Evolutionary conservation across 768 basidiomycete species (phyloP).

Genomic region (Candolleomyces eurysporus): DNA sequence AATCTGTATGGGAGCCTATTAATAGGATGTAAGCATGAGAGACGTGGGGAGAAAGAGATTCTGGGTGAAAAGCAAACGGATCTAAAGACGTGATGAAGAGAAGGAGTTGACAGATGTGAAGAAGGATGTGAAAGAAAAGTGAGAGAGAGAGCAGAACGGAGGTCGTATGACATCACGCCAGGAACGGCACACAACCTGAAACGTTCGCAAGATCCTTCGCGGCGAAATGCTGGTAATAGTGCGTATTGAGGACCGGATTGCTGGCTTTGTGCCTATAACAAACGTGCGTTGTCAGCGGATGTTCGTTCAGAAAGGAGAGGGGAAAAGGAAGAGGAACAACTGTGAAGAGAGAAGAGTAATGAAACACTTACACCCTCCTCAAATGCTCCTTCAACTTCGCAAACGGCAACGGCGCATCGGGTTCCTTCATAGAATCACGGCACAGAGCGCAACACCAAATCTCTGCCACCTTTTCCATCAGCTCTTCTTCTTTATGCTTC

Average conservation of each 20-base stretch:
- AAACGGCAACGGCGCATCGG: conserved; percentile 20
- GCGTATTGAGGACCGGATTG: conserved; percentile 19
- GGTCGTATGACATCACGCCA: neutral
- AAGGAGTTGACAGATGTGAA: neutral
- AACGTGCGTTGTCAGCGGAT: neutral
- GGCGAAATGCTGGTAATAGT: conserved; percentile 27
- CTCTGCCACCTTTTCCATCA: neutral
- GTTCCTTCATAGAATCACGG: conserved; percentile 36
- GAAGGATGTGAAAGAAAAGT: neutral
- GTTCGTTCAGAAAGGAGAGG: neutral
- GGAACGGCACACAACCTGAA: neutral
- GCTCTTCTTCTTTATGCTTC: neutral
- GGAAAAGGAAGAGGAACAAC: neutral
- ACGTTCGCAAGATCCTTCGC: conserved; percentile 12
- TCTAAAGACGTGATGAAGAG: neutral
- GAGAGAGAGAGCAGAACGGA: neutral
- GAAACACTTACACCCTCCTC: conserved; percentile 13
- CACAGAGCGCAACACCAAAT: conserved; percentile 28
- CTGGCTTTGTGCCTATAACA: conserved; percentile 18
- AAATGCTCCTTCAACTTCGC: conserved; percentile 32
- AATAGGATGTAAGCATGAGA: neutral
- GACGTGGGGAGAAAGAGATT: neutral
- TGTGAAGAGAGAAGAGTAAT: neutral
- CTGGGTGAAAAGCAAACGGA: neutral
- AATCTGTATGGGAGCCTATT: neutral